Evolutionary conservation across 768 basidiomycete genomes (phyloP).

Genomic region (Rhodotorula paludigena): DNA sequence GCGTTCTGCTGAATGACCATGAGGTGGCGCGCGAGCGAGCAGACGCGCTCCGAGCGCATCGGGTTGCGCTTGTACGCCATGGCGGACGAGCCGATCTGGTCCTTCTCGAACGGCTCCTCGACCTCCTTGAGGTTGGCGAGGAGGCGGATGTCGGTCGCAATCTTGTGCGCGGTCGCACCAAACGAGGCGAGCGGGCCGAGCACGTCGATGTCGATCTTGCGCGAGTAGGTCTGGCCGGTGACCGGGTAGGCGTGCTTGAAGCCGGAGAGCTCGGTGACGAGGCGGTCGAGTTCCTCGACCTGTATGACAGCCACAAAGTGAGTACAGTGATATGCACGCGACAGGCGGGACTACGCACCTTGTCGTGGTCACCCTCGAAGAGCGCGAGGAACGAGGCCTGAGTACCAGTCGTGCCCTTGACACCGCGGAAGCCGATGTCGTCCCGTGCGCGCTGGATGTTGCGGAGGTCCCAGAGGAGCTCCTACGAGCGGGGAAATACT

Average conservation of each 20-base stretch:
- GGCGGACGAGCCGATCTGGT: conserved; percentile 84
- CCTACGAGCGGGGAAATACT: conserved; percentile 56
- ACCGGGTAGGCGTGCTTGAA: conserved; percentile 95
- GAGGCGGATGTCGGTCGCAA: conserved; percentile 89
- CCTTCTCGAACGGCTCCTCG: conserved; percentile 97
- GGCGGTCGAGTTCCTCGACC: conserved; percentile 82
- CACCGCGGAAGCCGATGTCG: conserved; percentile 93
- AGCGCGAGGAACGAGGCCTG: conserved; percentile 91
- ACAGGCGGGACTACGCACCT: conserved; percentile 52
- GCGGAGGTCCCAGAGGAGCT: conserved; percentile 91
- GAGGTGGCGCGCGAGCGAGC: conserved; percentile 89
- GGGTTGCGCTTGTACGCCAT: conserved; percentile 99
- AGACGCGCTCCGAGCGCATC: conserved; percentile 96
- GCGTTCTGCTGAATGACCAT: conserved; percentile 96
- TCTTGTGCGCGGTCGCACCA: conserved; percentile 95
- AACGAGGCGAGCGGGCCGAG: conserved; percentile 77
- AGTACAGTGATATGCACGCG: background rate
- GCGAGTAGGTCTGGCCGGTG: conserved; percentile 96
- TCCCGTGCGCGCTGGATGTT: conserved; percentile 83
- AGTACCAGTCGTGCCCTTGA: conserved; percentile 98
- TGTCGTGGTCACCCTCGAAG: conserved; percentile 91
- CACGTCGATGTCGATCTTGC: conserved; percentile 94
- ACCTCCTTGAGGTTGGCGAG: conserved; percentile 97
- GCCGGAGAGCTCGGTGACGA: conserved; percentile 84
- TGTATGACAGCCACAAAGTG: conserved; percentile 43